These are phyloP conservation scores for Coccomyxa subellipsoidea DNA, from an alignment of 163 green algal genomes.

Conservation along the genomic window DNA sequence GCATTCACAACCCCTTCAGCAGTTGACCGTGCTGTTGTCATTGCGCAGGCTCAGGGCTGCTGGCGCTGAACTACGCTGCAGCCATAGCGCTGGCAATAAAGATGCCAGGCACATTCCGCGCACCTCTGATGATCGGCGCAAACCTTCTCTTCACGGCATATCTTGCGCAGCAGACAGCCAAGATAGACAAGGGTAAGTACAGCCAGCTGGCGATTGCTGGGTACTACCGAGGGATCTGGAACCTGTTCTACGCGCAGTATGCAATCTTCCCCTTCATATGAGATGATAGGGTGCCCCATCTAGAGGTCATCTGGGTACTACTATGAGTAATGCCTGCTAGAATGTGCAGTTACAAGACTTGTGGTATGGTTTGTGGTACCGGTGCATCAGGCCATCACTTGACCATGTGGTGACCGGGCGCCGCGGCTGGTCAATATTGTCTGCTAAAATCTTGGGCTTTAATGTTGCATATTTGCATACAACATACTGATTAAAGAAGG, in stretches of 20 bases:
- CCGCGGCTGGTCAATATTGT: too few relatives aligned
- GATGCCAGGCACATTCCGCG: conserved; percentile 69
- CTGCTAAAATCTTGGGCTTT: too few relatives aligned
- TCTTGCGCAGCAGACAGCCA: conserved; percentile 59
- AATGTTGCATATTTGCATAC: too few relatives aligned
- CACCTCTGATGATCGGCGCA: conserved; percentile 77
- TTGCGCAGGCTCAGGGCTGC: conserved; percentile 69
- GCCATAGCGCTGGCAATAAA: conserved; percentile 71
- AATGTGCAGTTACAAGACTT: too few relatives aligned
- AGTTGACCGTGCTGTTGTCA: not conserved
- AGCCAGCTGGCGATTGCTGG: conserved; percentile 39
- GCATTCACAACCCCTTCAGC: too few relatives aligned
- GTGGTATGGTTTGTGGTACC: too few relatives aligned
- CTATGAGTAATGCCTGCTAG: too few relatives aligned
- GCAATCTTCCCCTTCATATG: not conserved
- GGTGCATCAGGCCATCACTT: too few relatives aligned
- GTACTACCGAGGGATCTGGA: conserved; percentile 74
- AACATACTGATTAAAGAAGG: too few relatives aligned
- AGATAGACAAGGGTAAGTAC: conserved; percentile 62
- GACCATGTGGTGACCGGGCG: too few relatives aligned
- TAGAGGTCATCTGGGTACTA: too few relatives aligned
- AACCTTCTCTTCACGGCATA: conserved; percentile 75
- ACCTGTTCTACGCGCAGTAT: conserved; percentile 84
- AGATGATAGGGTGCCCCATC: too few relatives aligned
- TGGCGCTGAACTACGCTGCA: conserved; percentile 87